Conservation (phyloP, 345 rosid species). For the Eucalyptus virginea region DNA sequence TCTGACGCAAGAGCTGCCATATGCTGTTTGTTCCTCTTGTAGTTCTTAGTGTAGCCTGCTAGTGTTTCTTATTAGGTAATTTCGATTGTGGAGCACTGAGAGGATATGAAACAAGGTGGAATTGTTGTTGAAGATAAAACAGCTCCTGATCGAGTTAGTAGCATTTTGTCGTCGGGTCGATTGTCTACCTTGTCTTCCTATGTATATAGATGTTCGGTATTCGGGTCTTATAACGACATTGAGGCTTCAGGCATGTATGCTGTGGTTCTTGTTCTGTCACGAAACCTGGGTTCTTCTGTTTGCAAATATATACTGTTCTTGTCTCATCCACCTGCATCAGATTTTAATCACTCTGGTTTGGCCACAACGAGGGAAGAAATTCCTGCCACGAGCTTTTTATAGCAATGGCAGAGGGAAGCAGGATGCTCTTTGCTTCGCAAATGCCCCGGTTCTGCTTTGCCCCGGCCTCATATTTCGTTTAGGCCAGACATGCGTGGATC, state of each 20-base stretch:
- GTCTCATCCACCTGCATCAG: neutral
- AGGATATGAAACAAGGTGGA: neutral
- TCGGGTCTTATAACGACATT: neutral
- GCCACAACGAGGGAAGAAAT: neutral
- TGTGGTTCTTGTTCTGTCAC: neutral
- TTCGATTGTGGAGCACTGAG: neutral
- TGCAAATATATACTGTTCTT: neutral
- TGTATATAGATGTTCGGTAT: neutral
- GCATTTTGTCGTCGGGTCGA: neutral
- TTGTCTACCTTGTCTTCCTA: neutral
- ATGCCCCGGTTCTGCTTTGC: neutral
- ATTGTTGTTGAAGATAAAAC: neutral
- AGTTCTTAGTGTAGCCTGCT: neutral
- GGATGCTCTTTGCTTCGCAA: neutral
- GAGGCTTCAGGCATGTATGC: neutral
- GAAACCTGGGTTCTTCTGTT: neutral
- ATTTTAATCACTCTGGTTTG: neutral
- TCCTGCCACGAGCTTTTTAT: neutral
- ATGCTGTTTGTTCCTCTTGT: neutral
- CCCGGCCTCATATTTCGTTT: neutral
- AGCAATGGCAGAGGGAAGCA: neutral
- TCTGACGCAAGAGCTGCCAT: neutral
- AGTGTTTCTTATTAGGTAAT: neutral
- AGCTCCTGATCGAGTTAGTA: neutral
- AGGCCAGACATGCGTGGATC: neutral